Base-by-base conservation (phyloP, 345 rosid species). In the Euphorbia tirucalli region DNA sequence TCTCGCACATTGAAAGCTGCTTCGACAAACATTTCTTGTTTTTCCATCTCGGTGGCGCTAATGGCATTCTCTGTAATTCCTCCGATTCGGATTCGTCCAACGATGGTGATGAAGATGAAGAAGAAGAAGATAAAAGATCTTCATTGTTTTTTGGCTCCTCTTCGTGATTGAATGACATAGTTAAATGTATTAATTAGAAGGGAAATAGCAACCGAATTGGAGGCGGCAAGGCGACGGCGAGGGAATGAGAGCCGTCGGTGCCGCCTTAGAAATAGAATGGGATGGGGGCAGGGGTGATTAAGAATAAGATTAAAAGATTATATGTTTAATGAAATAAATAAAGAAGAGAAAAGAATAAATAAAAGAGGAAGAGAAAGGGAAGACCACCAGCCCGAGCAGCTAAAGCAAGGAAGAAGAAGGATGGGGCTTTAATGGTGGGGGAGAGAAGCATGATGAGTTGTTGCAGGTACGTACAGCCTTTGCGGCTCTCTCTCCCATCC, bases 1-100 rank as follows among this genome's bases (percentile, higher is more conserved):
- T 88, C 87, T 90, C 97, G 18, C 90, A 78, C 96, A 92, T 83
- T 0, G 97, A 92, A 24, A 92, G 77, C 74, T 95, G 99, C 78
- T 88, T 92, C 5, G 89, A 83, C 71, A 94, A 56, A 25, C 75
- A 56, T 59, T 77, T 87, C 82, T 78, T 78, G 75, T 69, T 87
- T 70, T 80, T 85, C 74, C 68, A 70, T 61, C 37, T 70, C 1
- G 81, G 82, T 4, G 88, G 86, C 27, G 71, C 78, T 71, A 79
- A 59, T 0, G 87, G 87, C 81, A 86, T 85, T 22, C 72, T 83
- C 68, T 75, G 74, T 73, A 81, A 71, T 18, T 82, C 90, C 69
- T 82, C 86, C 0, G 75, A 65, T 19, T 74, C 88, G 19, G 35
- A 66, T 2, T 22, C 69, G 15, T 44, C 15, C 70, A 50, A 3